Evolutionary conservation across 495 filamentous ascomycete genomes (phyloP).

Genomic region (Talaromyces trachyspermus): DNA sequence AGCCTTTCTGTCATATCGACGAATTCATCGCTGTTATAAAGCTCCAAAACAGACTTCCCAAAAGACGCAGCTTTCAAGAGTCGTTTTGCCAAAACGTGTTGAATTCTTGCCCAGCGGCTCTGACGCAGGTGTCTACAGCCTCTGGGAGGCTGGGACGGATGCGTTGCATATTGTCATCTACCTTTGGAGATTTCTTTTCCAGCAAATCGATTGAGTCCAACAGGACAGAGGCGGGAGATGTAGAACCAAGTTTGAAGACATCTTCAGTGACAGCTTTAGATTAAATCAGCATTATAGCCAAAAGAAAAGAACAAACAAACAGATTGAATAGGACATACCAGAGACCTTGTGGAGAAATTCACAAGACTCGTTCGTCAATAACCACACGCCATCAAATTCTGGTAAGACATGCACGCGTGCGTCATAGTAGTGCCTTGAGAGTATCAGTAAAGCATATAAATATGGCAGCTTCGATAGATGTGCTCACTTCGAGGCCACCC

Average conservation of each 20-base stretch:
- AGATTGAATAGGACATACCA: conserved; percentile 23
- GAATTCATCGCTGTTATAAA: conserved; percentile 96
- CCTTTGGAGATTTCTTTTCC: conserved; percentile 90
- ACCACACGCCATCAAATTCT: conserved; percentile 79
- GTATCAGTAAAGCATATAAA: not conserved
- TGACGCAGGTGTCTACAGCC: conserved; percentile 86
- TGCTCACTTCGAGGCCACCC: conserved; percentile 58
- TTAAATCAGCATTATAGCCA: conserved; percentile 9
- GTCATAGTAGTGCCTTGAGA: conserved; percentile 74
- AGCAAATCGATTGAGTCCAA: conserved; percentile 88
- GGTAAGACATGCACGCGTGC: conserved; percentile 81
- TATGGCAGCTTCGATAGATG: not conserved
- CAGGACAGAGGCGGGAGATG: conserved; percentile 79
- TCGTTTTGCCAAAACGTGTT: conserved; percentile 84
- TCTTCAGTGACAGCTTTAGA: conserved; percentile 66
- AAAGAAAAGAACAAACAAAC: not conserved
- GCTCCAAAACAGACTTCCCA: conserved; percentile 91
- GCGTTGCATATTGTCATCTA: conserved; percentile 93
- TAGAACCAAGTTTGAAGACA: conserved; percentile 81
- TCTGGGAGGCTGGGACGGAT: conserved; percentile 80
- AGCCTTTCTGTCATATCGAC: conserved; percentile 96
- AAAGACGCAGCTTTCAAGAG: conserved; percentile 92
- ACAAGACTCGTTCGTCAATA: conserved; percentile 85
- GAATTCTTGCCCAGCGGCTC: conserved; percentile 88
- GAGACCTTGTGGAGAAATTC: conserved; percentile 94